These are phyloP conservation scores for Smittium culicis DNA, from an alignment of 371 early-diverging fungal genomes.

Conservation along the genomic window DNA sequence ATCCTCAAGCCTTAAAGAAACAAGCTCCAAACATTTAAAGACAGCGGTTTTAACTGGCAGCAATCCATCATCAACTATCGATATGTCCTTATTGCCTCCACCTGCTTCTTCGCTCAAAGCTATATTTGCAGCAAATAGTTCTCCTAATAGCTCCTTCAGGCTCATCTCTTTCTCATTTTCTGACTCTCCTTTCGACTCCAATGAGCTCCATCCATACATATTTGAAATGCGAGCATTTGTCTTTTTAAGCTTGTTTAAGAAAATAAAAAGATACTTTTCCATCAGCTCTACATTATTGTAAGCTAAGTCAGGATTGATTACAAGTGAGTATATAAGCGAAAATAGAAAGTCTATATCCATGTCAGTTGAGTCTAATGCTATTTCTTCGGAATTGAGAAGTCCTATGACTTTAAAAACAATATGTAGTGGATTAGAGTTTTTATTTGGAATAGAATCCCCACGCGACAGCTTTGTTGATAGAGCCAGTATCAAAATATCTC, in stretches of 20 bases:
- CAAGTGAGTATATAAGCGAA: neutral
- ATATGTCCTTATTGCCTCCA: neutral
- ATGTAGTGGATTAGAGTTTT: neutral
- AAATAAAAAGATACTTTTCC: neutral
- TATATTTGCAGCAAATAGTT: neutral
- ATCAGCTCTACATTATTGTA: neutral
- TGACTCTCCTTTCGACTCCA: neutral
- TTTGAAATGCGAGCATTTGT: neutral
- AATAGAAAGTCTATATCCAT: conserved; percentile 1
- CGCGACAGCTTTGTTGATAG: neutral
- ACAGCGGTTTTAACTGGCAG: neutral
- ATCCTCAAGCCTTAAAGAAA: neutral
- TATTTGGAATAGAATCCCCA: neutral
- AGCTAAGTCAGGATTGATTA: neutral
- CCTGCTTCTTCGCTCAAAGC: neutral
- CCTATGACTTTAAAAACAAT: neutral
- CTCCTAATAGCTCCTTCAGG: neutral
- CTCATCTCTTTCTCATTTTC: neutral
- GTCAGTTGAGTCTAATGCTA: neutral
- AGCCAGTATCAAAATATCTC: neutral
- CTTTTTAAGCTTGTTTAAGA: neutral
- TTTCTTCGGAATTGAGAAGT: neutral
- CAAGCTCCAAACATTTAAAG: neutral
- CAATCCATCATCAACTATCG: neutral
- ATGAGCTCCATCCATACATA: neutral